A percentile compares a stretch with the other conserved stretches of the same genome.
These are phyloP conservation scores for Yamadazyma endophytica DNA, from an alignment of 805 yeast genomes.

Conservation along the genomic window DNA sequence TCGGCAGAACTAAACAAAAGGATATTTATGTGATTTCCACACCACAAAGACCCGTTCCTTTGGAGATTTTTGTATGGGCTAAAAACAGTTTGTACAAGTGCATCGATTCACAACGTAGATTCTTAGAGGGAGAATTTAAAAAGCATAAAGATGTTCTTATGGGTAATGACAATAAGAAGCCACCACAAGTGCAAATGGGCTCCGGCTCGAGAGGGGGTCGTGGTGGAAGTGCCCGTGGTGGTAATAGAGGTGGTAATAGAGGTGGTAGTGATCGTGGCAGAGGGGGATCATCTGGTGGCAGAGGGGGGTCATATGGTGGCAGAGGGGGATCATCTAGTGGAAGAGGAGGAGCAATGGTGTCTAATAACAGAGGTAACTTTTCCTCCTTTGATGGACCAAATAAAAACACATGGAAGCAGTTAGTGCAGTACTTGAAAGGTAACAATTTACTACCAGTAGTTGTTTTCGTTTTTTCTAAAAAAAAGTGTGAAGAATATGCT, in stretches of 20 bases:
- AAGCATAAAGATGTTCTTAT: constrained; percentile 53
- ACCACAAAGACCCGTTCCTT: constrained; percentile 93
- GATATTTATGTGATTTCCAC: constrained; percentile 96
- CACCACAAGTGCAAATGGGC: constrained; percentile 35
- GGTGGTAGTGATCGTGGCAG: constrained; percentile 36
- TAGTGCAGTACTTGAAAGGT: constrained; percentile 66
- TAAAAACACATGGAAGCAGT: constrained; percentile 70
- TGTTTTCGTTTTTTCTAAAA: constrained; percentile 88
- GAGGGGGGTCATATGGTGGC: constrained; percentile 33
- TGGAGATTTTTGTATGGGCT: constrained; percentile 84
- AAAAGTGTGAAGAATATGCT: constrained; percentile 91
- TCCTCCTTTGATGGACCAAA: constrained; percentile 57
- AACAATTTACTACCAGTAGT: constrained; percentile 85
- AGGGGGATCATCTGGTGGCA: constrained; percentile 37
- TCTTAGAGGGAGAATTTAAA: constrained; percentile 59
- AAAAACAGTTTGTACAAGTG: constrained; percentile 68
- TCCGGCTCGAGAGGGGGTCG: constrained; percentile 38
- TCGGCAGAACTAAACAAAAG: constrained; percentile 93
- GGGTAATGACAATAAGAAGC: constrained; percentile 29
- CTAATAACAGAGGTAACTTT: constrained; percentile 18
- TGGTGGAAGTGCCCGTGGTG: constrained; percentile 45
- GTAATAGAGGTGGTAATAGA: constrained; percentile 28
- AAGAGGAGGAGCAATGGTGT: too few species aligned
- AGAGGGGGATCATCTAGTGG: constrained; percentile 40
- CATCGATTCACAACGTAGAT: constrained; percentile 69